A percentile compares a stretch with the other conserved stretches of the same genome.
These are phyloP conservation scores for Mycena albidolilacea DNA, from an alignment of 768 basidiomycete genomes.

Conservation along the genomic window DNA sequence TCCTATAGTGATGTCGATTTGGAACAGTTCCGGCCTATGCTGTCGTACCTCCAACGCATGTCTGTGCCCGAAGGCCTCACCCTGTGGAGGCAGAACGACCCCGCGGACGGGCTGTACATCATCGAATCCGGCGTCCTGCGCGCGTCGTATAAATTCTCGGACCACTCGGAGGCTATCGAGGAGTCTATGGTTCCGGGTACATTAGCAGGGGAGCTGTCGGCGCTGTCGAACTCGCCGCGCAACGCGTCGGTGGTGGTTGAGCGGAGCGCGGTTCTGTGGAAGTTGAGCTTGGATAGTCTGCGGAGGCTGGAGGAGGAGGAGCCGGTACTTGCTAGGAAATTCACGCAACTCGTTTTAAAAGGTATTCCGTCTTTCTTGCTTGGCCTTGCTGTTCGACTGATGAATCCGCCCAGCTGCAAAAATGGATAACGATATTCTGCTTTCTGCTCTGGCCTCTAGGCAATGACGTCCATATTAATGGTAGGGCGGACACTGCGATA, in stretches of 20 bases:
- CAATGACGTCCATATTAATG: constrained; percentile 28
- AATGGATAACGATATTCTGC: constrained; percentile 72
- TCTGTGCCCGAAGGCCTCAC: constrained; percentile 69
- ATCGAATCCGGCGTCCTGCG: constrained; percentile 90
- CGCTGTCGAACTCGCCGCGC: constrained; percentile 81
- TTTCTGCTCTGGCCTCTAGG: constrained; percentile 67
- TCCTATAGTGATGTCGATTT: constrained; percentile 74
- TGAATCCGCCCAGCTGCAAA: constrained; percentile 63
- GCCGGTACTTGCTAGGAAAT: constrained; percentile 74
- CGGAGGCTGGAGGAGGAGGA: constrained; percentile 75
- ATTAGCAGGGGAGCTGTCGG: constrained; percentile 91
- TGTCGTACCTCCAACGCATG: constrained; percentile 79
- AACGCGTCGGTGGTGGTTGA: constrained; percentile 93
- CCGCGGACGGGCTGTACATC: constrained; percentile 88
- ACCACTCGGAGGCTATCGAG: constrained; percentile 75
- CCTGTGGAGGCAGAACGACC: constrained; percentile 85
- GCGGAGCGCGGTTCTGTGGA: constrained; percentile 85
- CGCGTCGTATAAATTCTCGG: constrained; percentile 86
- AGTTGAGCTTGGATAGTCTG: constrained; percentile 72
- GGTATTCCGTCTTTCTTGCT: constrained; percentile 57
- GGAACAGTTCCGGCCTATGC: constrained; percentile 73
- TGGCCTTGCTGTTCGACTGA: background rate
- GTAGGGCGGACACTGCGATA: background rate
- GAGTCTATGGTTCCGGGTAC: constrained; percentile 97
- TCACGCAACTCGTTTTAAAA: constrained; percentile 81